These are phyloP conservation scores for Aspergillus sojae DNA, from an alignment of 2,329 filamentous ascomycete species.

Conservation along the genomic window DNA sequence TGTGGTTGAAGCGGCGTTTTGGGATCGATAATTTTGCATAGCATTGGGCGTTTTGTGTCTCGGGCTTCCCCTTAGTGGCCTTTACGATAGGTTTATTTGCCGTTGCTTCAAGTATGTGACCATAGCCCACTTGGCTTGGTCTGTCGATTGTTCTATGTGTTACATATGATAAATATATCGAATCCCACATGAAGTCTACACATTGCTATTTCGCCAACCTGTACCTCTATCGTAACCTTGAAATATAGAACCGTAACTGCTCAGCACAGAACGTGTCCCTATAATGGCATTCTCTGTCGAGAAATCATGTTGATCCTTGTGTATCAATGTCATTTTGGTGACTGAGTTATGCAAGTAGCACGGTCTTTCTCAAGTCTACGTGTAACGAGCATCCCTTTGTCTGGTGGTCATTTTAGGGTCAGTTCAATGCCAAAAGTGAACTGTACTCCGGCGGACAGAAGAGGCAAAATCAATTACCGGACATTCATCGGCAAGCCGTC, in stretches of 20 bases:
- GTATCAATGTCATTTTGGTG: no score
- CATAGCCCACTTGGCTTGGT: background rate
- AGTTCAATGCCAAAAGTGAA: no score
- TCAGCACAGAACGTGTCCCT: background rate
- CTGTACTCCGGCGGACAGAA: no score
- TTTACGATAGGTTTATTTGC: background rate
- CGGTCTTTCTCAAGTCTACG: no score
- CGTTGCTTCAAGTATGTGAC: background rate
- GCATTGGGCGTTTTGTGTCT: constrained; percentile 8
- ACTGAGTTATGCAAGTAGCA: no score
- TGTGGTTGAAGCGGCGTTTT: background rate
- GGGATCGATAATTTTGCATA: constrained; percentile 5
- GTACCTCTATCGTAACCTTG: background rate
- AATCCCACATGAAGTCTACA: background rate
- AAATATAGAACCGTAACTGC: background rate
- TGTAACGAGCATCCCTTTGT: no score
- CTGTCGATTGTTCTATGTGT: background rate
- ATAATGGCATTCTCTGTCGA: background rate
- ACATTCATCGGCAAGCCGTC: no score
- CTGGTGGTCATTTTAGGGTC: no score
- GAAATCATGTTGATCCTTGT: background rate
- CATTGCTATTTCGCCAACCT: background rate
- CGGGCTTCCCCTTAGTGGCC: background rate
- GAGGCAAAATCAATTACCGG: no score
- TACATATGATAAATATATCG: background rate